phyloP scores from a whole-genome alignment of 2,329 filamentous ascomycete genomes.

The Salinomyces thailandicus region DNA sequence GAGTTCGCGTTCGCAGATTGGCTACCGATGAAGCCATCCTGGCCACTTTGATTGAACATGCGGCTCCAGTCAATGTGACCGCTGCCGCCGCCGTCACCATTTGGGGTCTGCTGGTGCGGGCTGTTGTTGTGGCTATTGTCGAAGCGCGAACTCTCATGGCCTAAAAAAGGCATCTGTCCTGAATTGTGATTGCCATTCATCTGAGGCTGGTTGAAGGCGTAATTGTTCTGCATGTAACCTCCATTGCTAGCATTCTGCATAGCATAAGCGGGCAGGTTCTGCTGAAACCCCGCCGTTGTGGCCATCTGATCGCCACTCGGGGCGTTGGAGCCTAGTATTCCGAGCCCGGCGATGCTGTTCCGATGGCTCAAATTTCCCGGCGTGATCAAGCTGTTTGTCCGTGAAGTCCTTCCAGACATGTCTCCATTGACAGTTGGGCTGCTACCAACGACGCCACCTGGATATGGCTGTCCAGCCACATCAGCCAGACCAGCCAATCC shows the following conservation, averaged over 20 bases:
- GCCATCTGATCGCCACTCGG: slow-evolving; percentile 19
- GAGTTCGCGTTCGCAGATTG: slow-evolving; percentile 36
- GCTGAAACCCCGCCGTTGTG: slow-evolving; percentile 21
- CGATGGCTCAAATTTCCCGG: slow-evolving; percentile 27
- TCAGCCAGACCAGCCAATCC: slow-evolving; percentile 27
- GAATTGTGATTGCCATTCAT: slow-evolving; percentile 20
- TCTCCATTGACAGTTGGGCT: slow-evolving; percentile 29
- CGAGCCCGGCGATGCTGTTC: slow-evolving; percentile 23
- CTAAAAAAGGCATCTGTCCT: slow-evolving; percentile 28
- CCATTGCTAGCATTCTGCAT: slow-evolving; percentile 23
- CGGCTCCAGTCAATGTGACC: slow-evolving; percentile 34
- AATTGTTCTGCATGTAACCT: slow-evolving; percentile 20
- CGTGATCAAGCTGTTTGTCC: slow-evolving; percentile 40
- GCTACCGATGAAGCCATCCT: slow-evolving; percentile 35
- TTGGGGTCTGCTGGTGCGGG: slow-evolving; percentile 20
- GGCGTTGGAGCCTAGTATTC: slow-evolving; percentile 22
- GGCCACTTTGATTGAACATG: slow-evolving; percentile 35
- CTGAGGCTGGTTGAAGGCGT: slow-evolving; percentile 20
- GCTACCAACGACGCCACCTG: slow-evolving; percentile 20
- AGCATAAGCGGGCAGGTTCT: slow-evolving; percentile 23
- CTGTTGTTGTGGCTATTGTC: slow-evolving; percentile 26
- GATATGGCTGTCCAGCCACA: slow-evolving; percentile 20
- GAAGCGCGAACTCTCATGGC: slow-evolving; percentile 29
- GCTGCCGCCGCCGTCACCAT: slow-evolving; percentile 21
- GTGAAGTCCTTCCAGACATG: slow-evolving; percentile 38